Evolutionary conservation across 1,284 basidiomycete genomes (phyloP), one percentile per base, ranked within the genome.

Genomic region (Marasmius tenuissimus): DNA sequence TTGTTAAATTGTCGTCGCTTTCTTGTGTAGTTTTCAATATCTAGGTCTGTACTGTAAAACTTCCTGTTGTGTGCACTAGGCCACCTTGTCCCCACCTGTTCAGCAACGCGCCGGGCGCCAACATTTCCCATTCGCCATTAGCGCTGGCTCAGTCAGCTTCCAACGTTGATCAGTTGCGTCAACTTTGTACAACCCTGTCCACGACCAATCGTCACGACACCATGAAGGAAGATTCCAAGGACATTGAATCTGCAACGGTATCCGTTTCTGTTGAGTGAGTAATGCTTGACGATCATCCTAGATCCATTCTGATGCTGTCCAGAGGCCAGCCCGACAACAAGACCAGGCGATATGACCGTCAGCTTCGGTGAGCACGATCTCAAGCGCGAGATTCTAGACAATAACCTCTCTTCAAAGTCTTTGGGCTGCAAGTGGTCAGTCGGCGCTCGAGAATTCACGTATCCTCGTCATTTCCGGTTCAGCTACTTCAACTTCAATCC

Each of bases 391-490:
- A 60, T 22, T 59, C 9, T 33, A 6, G 10, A 22, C 16, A 12
- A 33, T 33, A 12, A 37, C 20, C 34, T n/a, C 16, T 4, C 10
- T 7, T 54, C 34, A 4, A 63, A 96, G 96, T 38, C 82, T 99
- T 22, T 99, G 97, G 97, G 97, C 96, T 16, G 89, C 93, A 2
- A 89, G 93, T 0, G 97, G 97, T 1, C 97, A 99, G 76, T 80
- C 83, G n/a, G 94, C 94, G 0, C 88, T 99, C 57, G 96, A 99
- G 74, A 83, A 87, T 2, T 85, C 94, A 8, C 85, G 90, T 58
- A 82, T 98, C 53, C 85, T 98, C 27, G 86, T 97, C 65, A 74
- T 97, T 56, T 91, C 90, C 35, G 89, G 82, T 6, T 88, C 89
- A 47, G 92, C 93, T 0, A 92, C 94, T 0, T 88, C 92, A 0